Percentiles rank a stretch among this genome's conserved stretches.
These are phyloP conservation scores for Coelastrella sp. DNA, from an alignment of 139 green algal genomes.

Conservation along the genomic window DNA sequence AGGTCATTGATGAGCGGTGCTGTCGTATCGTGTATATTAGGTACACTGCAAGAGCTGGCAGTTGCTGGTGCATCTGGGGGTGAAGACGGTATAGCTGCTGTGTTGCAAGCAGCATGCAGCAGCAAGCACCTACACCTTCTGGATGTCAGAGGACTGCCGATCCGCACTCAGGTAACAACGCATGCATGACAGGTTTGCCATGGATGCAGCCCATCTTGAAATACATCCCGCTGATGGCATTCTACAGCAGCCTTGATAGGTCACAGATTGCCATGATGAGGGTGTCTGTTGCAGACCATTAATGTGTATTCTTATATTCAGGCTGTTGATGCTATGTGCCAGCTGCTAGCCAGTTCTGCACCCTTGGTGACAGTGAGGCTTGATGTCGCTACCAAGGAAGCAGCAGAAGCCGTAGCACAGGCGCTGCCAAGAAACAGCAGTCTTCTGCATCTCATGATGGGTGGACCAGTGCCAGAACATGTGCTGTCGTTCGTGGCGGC, in stretches of 20 bases:
- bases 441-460: conserved; percentile 69
- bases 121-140: conserved; percentile 67
- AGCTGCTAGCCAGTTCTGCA: conserved; percentile 63
- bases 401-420: conserved; percentile 60
- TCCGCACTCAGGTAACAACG: conserved; percentile 49
- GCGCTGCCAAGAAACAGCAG: conserved; percentile 62
- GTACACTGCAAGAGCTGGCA: conserved; percentile 65
- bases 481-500: conserved; percentile 55
- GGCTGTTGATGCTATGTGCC: conserved; percentile 53
- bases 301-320: neutral
- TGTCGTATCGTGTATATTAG: conserved; percentile 5
- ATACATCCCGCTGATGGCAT: neutral
- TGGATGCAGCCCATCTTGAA: neutral
- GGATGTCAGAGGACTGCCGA: conserved; percentile 60
- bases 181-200: neutral
- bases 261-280: neutral
- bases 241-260: too few relatives aligned
- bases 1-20: neutral
- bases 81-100: conserved; percentile 50
- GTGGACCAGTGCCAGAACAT: conserved; percentile 64
- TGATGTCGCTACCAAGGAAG: conserved; percentile 61
- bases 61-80: conserved; percentile 46
- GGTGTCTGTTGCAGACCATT: neutral
- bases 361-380: conserved; percentile 63
- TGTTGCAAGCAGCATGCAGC: conserved; percentile 54